A percentile compares a stretch with the other conserved stretches of the same genome.
phyloP scores from a whole-genome alignment of 2,329 filamentous ascomycete genomes.

The Neofusicoccum parvum region DNA sequence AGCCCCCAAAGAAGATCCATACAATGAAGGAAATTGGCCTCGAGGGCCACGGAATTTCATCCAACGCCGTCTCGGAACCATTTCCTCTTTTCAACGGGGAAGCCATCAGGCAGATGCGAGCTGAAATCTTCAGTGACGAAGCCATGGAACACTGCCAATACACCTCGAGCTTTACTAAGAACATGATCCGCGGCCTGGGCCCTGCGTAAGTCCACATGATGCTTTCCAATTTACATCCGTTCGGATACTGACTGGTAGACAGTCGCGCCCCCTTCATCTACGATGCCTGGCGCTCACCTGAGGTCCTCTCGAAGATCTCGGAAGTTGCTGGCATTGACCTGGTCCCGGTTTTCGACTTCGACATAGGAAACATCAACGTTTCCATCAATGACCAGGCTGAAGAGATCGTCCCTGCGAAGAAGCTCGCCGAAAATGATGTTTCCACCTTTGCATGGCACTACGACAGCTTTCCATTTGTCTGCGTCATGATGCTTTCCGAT shows the following conservation, averaged over 20 bases:
- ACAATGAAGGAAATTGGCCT: constrained; percentile 21
- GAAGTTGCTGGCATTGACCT: constrained; percentile 59
- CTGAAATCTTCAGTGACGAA: constrained; percentile 23
- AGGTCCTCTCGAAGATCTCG: constrained; percentile 52
- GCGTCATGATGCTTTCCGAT: constrained; percentile 56
- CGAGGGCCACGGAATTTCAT: neutral
- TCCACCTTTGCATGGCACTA: constrained; percentile 48
- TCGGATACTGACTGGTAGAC: neutral
- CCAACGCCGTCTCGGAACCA: constrained; percentile 23
- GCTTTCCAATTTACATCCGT: no score
- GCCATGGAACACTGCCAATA: constrained; percentile 22
- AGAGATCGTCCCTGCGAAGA: neutral
- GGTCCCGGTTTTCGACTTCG: constrained; percentile 56
- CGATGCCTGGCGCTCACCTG: constrained; percentile 46
- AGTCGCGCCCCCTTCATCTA: constrained; percentile 26
- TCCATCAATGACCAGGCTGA: constrained; percentile 14
- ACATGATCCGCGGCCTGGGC: neutral
- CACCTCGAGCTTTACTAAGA: neutral
- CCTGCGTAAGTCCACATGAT: neutral
- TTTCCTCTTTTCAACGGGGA: constrained; percentile 24
- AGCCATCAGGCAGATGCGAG: constrained; percentile 22
- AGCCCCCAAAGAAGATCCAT: constrained; percentile 10
- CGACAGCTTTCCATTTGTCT: constrained; percentile 56
- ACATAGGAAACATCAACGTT: constrained; percentile 58
- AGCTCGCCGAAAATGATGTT: neutral